Evolutionary conservation across 768 basidiomycete genomes (phyloP).

Genomic region (Leccinum aurantiacum): DNA sequence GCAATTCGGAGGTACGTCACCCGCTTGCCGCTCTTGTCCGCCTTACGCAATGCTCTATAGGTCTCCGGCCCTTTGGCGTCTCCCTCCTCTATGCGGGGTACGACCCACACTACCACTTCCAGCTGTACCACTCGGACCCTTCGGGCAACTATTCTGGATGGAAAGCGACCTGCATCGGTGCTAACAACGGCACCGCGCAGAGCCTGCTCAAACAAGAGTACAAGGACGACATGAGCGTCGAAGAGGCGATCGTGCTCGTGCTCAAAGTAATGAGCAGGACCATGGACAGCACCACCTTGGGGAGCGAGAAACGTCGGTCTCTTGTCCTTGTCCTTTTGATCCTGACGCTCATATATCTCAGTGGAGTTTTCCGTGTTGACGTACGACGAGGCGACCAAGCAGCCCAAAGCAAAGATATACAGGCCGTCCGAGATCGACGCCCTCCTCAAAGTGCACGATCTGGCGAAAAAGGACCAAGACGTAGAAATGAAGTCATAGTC

Average conservation of each 20-base stretch:
- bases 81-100: constrained; percentile 96
- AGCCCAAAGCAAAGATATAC: constrained; percentile 91
- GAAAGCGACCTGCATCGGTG: constrained; percentile 99
- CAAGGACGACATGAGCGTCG: constrained; percentile 89
- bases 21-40: not conserved
- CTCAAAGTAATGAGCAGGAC: constrained; percentile 98
- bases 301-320: constrained; percentile 89
- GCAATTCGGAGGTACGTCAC: constrained; percentile 82
- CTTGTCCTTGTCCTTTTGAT: constrained; percentile 23
- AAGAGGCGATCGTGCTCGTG: constrained; percentile 90
- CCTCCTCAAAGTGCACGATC: constrained; percentile 70
- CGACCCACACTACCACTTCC: constrained; percentile 94
- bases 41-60: constrained; percentile 29
- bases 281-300: constrained; percentile 97
- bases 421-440: constrained; percentile 85
- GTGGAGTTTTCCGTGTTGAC: constrained; percentile 97
- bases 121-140: constrained; percentile 97
- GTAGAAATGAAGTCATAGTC: constrained; percentile 64
- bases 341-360: constrained; percentile 30
- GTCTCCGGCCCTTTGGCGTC: constrained; percentile 97
- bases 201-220: constrained; percentile 97
- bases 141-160: constrained; percentile 98
- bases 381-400: constrained; percentile 70
- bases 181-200: constrained; percentile 95
- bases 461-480: constrained; percentile 88